Conservation (phyloP, 73 alveolate species). For the Paramecium biaurelia region DNA sequence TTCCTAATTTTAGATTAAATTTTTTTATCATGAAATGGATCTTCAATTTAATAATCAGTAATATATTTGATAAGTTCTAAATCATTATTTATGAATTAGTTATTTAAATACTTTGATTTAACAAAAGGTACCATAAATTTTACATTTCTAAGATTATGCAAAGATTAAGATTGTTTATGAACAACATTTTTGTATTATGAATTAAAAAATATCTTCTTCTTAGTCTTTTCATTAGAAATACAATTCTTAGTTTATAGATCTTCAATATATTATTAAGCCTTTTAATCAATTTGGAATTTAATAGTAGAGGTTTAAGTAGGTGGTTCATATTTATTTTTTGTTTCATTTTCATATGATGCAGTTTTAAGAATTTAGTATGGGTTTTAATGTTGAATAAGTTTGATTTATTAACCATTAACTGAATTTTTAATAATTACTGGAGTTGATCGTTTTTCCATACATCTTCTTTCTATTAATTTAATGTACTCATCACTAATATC, state of each 20-base stretch:
- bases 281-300: neutral
- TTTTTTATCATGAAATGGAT: neutral
- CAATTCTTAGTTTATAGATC: neutral
- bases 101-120: neutral
- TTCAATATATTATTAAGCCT: neutral
- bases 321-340: neutral
- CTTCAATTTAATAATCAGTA: neutral
- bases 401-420: neutral
- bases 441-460: neutral
- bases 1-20: neutral
- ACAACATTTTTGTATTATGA: neutral
- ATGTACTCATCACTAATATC: constrained; percentile 32
- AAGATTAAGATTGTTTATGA: neutral
- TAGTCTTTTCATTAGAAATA: neutral
- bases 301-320: neutral
- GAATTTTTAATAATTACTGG: neutral
- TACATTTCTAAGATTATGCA: neutral
- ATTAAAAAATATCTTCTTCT: neutral
- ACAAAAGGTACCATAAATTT: neutral
- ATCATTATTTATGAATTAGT: neutral
- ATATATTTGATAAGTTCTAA: neutral
- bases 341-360: neutral
- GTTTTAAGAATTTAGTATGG: neutral
- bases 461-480: neutral
- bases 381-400: neutral